Evolutionary conservation across 2,329 filamentous ascomycete species (phyloP).

Genomic region (Neonectria punicea): DNA sequence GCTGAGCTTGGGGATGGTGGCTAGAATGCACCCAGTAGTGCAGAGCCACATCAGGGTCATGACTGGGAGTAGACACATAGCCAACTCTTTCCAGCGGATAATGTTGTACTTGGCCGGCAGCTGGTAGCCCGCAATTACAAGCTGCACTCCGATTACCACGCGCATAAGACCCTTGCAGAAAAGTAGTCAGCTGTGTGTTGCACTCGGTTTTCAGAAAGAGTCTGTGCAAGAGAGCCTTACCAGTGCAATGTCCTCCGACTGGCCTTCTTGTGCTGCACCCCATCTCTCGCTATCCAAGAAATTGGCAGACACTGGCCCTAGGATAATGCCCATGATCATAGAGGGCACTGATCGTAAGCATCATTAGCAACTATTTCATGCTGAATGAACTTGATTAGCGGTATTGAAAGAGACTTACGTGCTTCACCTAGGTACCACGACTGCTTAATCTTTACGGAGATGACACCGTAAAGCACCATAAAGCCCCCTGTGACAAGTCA

Average conservation of each 20-base stretch:
- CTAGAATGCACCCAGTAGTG: conserved; percentile 65
- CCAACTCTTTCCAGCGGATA: conserved; percentile 62
- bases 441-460: conserved; percentile 63
- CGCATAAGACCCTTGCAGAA: conserved; percentile 57
- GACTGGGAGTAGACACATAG: conserved; percentile 65
- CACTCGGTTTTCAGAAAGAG: conserved; percentile 21
- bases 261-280: conserved; percentile 36
- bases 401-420: conserved; percentile 47
- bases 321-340: conserved; percentile 61
- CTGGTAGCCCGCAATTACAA: conserved; percentile 71
- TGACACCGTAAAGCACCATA: conserved; percentile 53
- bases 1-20: conserved; percentile 64
- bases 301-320: conserved; percentile 66
- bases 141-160: conserved; percentile 70
- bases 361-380: too few species aligned
- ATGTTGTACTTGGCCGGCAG: conserved; percentile 66
- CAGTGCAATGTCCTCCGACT: conserved; percentile 53
- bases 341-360: conserved; percentile 58
- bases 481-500: too few species aligned
- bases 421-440: conserved; percentile 66
- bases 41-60: conserved; percentile 72
- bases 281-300: conserved; percentile 57
- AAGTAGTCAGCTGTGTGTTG: too few species aligned
- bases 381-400: neutral
- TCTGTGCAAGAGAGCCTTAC: conserved; percentile 8